These are phyloP conservation scores for Amaranthus cruentus DNA, from an alignment of 148 eudicot genomes.

Conservation along the genomic window DNA sequence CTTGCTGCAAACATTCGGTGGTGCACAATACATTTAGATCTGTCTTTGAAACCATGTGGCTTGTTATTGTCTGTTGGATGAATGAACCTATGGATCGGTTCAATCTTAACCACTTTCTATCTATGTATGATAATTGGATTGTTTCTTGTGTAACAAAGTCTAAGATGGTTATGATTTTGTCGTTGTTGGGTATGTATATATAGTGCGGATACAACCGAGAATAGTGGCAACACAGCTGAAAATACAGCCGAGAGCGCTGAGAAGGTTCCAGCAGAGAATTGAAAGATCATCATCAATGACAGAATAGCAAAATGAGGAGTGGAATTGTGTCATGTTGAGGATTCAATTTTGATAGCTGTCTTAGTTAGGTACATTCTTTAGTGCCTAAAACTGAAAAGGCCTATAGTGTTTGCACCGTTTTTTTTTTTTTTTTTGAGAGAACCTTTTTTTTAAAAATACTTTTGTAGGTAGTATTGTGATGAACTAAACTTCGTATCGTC, in stretches of 20 bases:
- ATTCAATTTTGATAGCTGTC: constrained; percentile 29
- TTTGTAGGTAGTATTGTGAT: neutral
- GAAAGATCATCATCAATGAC: constrained; percentile 15
- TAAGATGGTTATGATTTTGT: neutral
- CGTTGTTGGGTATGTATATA: constrained; percentile 2
- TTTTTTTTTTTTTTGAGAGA: too few relatives aligned
- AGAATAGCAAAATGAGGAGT: neutral
- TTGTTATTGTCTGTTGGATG: neutral
- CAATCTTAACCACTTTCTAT: neutral
- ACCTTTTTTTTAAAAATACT: too few relatives aligned
- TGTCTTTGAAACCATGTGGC: neutral
- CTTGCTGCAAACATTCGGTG: neutral
- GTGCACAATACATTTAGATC: neutral
- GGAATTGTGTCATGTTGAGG: constrained; percentile 16
- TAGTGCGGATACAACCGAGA: constrained; percentile 50
- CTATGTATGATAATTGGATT: too few relatives aligned
- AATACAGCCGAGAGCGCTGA: constrained; percentile 2
- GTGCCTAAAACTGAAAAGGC: constrained; percentile 17
- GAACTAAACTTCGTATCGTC: neutral
- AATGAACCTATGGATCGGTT: neutral
- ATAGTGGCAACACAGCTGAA: constrained; percentile 17
- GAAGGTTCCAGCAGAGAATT: constrained; percentile 33
- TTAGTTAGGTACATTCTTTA: constrained; percentile 25
- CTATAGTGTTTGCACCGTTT: constrained; percentile 6
- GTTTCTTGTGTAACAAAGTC: neutral